Evolutionary conservation across 2,329 filamentous ascomycete species (phyloP), one percentile per base, ranked within the genome.

Genomic region (Hypoxylon sp.): DNA sequence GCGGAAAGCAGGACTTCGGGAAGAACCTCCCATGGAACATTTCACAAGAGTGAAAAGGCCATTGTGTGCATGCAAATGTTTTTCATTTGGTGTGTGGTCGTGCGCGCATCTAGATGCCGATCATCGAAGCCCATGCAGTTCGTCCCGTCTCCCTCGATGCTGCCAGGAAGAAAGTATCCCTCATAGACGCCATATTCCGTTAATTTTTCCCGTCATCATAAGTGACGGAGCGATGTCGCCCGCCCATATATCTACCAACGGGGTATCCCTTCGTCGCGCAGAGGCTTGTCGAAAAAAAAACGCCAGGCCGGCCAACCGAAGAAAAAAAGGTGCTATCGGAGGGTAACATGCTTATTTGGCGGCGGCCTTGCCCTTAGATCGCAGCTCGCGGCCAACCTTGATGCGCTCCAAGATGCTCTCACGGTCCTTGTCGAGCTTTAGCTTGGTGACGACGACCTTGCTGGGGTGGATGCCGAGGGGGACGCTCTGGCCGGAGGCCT

Each of bases 401-500:
- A 91, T 93, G 83, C 92, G 89, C 84, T 92, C 91, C 75, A 96
- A 86, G 79, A 95, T 95, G 80, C 84, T 85, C 87, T 95, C 92
- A 75, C 92, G 91, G 84, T 96, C 92, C 90, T 95, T 94, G 88
- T 95, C 92, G 78, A 97, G 87, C 91, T 98, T 97, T 82, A 98
- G 89, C 89, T 97, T 97, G 85, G 91, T 97, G 87, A 99, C 91
- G 85, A 97, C 90, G 75, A 97, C 93, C 84, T 98, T 98, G 84
- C 91, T 96, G 78, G 95, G 91, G 84, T 94, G 91, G 83, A 99
- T 90, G 82, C 93, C 93, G 79, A 98, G 87, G 70, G 94, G 94
- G 60, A 98, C 94, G 80, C 89, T 91, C 87, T 97, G 94, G 84
- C 95, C 94, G 81, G 93, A 95, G 81, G 89, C 91, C 91, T 99